These are phyloP conservation scores for Phlyctochytrium arcticum DNA, from an alignment of 192 early-diverging fungal genomes.

Conservation along the genomic window DNA sequence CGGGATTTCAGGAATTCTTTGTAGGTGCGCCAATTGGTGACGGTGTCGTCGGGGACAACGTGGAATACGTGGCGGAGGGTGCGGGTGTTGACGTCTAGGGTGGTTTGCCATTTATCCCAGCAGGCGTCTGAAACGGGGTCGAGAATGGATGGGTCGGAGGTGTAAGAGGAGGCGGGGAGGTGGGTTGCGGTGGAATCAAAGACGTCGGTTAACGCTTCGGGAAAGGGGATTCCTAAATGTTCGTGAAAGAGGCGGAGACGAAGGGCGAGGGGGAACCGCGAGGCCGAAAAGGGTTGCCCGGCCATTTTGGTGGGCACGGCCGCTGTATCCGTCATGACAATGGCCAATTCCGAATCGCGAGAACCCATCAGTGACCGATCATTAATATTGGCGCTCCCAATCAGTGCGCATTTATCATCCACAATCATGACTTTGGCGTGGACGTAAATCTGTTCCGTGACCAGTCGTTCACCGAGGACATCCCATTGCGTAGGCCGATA, in stretches of 20 bases:
- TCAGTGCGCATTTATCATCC: constrained; percentile 76
- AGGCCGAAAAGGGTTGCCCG: constrained; percentile 64
- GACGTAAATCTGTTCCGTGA: constrained; percentile 82
- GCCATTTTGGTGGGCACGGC: constrained; percentile 69
- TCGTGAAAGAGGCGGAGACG: constrained; percentile 76
- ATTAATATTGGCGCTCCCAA: constrained; percentile 88
- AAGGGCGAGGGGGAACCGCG: constrained; percentile 68
- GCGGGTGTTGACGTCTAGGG: constrained; percentile 62
- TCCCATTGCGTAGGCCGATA: constrained; percentile 70
- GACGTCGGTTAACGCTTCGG: constrained; percentile 5
- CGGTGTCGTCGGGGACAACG: constrained; percentile 80
- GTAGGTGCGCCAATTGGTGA: constrained; percentile 50
- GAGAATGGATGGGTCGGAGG: constrained; percentile 9
- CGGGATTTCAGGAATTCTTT: constrained; percentile 11
- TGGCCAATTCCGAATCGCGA: constrained; percentile 86
- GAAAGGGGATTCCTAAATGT: constrained; percentile 67
- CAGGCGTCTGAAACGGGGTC: constrained; percentile 71
- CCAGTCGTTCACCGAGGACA: constrained; percentile 47
- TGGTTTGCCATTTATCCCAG: constrained; percentile 56
- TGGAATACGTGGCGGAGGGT: constrained; percentile 78
- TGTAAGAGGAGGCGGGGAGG: neutral
- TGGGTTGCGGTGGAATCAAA: neutral
- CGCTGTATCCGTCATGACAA: constrained; percentile 71
- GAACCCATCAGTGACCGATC: constrained; percentile 85
- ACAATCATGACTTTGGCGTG: constrained; percentile 75